A percentile compares a stretch with the other conserved stretches of the same genome.
Evolutionary conservation across 2,329 filamentous ascomycete genomes (phyloP).

Genomic region (Dactylella cylindrospora): DNA sequence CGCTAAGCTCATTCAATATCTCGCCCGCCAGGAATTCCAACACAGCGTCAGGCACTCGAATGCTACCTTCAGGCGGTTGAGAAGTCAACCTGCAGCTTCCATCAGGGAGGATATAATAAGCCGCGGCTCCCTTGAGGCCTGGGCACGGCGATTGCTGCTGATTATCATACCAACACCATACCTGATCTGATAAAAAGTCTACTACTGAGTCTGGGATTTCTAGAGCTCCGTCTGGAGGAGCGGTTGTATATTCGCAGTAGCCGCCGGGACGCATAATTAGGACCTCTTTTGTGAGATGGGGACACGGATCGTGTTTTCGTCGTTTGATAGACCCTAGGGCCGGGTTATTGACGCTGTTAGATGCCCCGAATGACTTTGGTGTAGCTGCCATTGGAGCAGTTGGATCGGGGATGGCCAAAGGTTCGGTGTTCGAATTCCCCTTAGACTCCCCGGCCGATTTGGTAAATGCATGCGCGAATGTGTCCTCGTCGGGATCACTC

Average conservation of each 20-base stretch:
- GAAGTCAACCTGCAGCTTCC: neutral
- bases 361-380: too few relatives aligned
- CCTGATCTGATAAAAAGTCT: neutral
- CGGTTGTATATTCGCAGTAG: neutral
- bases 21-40: neutral
- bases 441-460: neutral
- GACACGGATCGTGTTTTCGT: neutral
- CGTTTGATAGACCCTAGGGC: neutral
- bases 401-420: too few relatives aligned
- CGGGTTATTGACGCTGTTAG: neutral
- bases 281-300: neutral
- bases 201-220: neutral
- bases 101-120: neutral
- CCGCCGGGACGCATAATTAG: neutral
- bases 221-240: neutral
- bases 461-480: too few relatives aligned
- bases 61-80: neutral
- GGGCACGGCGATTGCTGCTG: neutral
- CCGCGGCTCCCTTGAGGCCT: neutral
- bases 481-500: too few relatives aligned
- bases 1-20: too few relatives aligned
- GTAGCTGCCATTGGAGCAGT: too few relatives aligned
- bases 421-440: neutral
- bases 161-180: neutral
- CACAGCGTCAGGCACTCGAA: neutral